A percentile compares a stretch with the other conserved stretches of the same genome.
Evolutionary conservation across 2,329 filamentous ascomycete genomes (phyloP).

Genomic region (Aureobasidium lini): DNA sequence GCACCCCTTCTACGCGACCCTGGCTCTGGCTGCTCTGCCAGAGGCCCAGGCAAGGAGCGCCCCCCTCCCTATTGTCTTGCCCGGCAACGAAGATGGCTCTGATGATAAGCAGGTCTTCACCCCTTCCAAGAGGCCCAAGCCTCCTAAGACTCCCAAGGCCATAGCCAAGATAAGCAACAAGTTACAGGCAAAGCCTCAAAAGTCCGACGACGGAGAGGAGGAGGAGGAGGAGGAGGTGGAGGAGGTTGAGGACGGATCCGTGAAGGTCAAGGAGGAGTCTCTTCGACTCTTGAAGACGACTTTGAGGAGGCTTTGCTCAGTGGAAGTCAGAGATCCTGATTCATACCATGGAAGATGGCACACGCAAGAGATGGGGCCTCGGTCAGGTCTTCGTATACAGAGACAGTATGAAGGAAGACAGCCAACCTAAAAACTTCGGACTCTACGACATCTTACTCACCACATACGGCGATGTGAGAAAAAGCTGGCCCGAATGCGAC

Average conservation of each 20-base stretch:
- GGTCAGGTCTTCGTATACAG: conserved; percentile 15
- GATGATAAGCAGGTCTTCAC: conserved; percentile 15
- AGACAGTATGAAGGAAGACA: background rate
- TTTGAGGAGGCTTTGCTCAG: conserved; percentile 25
- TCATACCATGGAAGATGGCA: conserved; percentile 15
- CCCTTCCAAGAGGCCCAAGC: conserved; percentile 24
- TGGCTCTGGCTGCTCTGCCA: too few relatives aligned
- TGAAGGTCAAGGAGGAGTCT: background rate
- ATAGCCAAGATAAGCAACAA: conserved; percentile 16
- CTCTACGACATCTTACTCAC: conserved; percentile 30
- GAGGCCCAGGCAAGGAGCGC: background rate
- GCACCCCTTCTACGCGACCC: too few relatives aligned
- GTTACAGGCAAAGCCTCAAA: conserved; percentile 13
- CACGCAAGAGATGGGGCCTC: background rate
- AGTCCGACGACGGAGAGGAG: conserved; percentile 18
- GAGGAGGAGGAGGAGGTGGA: too few relatives aligned
- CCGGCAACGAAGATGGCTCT: background rate
- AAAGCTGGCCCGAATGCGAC: conserved; percentile 23
- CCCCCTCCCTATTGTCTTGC: background rate
- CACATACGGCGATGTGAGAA: conserved; percentile 35
- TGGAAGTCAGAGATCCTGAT: conserved; percentile 29
- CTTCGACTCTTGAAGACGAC: background rate
- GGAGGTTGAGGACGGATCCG: conserved; percentile 8
- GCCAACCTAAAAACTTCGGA: background rate
- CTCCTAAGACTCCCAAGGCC: background rate